phyloP scores from a whole-genome alignment of 2,329 filamentous ascomycete genomes.

The Clonostachys chloroleuca region DNA sequence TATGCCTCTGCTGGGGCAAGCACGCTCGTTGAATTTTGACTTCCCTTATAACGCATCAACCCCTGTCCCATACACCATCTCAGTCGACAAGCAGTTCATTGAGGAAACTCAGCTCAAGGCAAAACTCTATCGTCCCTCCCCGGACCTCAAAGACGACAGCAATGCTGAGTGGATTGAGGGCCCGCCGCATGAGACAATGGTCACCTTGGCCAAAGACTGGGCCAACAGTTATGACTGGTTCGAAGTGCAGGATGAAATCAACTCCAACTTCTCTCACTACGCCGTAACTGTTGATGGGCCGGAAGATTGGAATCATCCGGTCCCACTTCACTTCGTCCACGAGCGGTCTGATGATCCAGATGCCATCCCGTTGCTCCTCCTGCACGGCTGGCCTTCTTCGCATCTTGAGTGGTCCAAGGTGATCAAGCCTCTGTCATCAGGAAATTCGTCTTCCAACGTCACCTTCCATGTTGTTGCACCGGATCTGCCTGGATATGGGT shows the following conservation, averaged over 20 bases:
- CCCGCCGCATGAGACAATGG: conserved; percentile 1
- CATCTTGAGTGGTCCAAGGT: conserved; percentile 1
- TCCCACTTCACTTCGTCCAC: conserved; percentile 5
- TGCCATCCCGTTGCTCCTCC: conserved; percentile 5
- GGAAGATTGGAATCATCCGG: neutral
- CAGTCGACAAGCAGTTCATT: conserved; percentile 1
- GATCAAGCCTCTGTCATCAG: neutral
- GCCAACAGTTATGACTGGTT: conserved; percentile 3
- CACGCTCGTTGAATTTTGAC: neutral
- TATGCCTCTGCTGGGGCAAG: no score
- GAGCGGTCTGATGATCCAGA: conserved; percentile 3
- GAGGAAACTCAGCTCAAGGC: neutral
- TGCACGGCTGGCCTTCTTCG: conserved; percentile 7
- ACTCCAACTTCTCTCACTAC: conserved; percentile 3
- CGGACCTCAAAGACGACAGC: conserved; percentile 1
- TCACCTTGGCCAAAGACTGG: conserved; percentile 3
- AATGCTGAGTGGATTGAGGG: conserved; percentile 3
- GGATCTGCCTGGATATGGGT: conserved; percentile 3
- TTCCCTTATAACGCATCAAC: neutral
- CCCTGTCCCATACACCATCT: conserved; percentile 1
- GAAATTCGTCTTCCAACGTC: neutral
- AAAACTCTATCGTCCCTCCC: neutral
- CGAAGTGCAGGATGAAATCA: conserved; percentile 1
- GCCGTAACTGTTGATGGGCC: conserved; percentile 1
- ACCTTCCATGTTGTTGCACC: conserved; percentile 1